phyloP scores from a whole-genome alignment of 179 eudicot species.

The Beta lomatogona region DNA sequence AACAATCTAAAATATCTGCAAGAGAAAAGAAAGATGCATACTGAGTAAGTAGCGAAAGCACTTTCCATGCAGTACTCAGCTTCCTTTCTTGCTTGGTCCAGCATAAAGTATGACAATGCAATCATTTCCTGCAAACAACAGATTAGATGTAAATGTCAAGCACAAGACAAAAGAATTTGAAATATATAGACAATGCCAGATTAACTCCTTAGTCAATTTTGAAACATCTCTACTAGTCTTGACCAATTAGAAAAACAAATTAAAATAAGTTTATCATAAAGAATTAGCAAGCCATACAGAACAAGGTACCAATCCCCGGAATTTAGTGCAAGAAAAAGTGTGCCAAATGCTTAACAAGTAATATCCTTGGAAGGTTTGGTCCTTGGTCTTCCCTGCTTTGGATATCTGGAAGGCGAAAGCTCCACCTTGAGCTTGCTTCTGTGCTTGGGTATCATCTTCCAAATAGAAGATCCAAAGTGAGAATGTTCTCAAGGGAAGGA shows the following conservation, averaged over 20 bases:
- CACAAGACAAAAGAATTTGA: background rate
- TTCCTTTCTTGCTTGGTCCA: slow-evolving; percentile 91
- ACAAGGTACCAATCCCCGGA: background rate
- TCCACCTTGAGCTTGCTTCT: too few relatives aligned
- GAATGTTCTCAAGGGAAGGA: too few relatives aligned
- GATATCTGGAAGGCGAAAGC: too few relatives aligned
- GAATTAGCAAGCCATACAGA: background rate
- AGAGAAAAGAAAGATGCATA: slow-evolving; percentile 35
- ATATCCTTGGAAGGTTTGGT: too few relatives aligned
- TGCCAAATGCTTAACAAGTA: background rate
- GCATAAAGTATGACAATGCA: slow-evolving; percentile 88
- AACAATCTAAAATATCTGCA: background rate
- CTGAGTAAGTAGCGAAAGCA: slow-evolving; percentile 83
- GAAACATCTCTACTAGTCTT: background rate
- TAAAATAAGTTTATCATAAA: background rate
- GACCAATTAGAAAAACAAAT: background rate
- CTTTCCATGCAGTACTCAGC: slow-evolving; percentile 96
- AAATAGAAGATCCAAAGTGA: too few relatives aligned
- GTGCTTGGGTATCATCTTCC: too few relatives aligned
- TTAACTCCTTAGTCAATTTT: background rate
- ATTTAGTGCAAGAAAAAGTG: background rate
- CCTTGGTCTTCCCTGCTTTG: too few relatives aligned
- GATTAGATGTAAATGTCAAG: slow-evolving; percentile 4
- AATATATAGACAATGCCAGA: background rate
- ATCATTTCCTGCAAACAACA: slow-evolving; percentile 79